Evolutionary conservation across 371 early-diverging fungal genomes (phyloP), one percentile per base, ranked within the genome.

Genomic region (Mucor circinelloides): DNA sequence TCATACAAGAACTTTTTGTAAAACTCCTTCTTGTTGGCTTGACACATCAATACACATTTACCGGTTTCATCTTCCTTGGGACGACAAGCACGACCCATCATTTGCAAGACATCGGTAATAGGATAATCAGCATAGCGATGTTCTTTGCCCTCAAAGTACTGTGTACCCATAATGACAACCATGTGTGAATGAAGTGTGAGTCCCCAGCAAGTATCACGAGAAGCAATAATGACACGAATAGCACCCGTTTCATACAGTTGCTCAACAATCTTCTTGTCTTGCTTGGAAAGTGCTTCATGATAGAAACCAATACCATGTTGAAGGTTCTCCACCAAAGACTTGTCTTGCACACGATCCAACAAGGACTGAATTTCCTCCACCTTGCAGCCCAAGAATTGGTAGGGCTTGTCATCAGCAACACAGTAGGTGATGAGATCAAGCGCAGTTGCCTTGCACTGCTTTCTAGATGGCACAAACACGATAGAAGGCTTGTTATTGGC

Each of bases 1-100:
- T 98, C 99, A 59, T 92, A 89, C 74, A 98, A 77, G 84, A 98
- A 98, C 80, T 96, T 95, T 71, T 96, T 97, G 89, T 95, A 98
- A 67, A 93, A 95, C 44, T 95, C 95, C 83, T 96, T 96, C 81
- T 97, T 96, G 75, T 91, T 93, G 13, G 88, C 83, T 72, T 90
- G 94, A 66, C 97, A 97, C 97, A 99, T 97, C 48, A 98, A 79
- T 3, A 96, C 92, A 67, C 95, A 94, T 54, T 86, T 84, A 6
- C 93, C 96, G 48, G 90, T 90, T 36, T 89, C 89, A 65, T 88
- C 90, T 8, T 82, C 76, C 21, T 77, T 60, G 15, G 94, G 91
- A 21, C 90, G 78, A 25, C 93, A 89, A 2, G 96, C 96, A 12
- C 94, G 88, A 13, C 97, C 98, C 88, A 97, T 91, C 99, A 99